Evolutionary conservation across 371 early-diverging fungal genomes (phyloP).

Genomic region (Haplosporangium sp.): DNA sequence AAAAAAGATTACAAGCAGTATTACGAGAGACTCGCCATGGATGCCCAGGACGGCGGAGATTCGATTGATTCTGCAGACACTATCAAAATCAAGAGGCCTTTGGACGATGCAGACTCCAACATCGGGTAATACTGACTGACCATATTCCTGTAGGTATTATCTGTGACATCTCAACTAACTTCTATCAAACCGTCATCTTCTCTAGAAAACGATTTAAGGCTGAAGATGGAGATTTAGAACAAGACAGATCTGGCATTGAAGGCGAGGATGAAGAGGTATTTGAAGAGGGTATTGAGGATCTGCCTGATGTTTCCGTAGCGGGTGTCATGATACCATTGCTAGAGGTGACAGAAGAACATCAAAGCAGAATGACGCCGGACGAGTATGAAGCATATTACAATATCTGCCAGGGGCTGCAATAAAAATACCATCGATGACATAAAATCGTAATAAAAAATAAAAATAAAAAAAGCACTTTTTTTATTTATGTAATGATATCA

Average conservation of each 20-base stretch:
- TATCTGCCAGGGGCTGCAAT: conserved; percentile 25
- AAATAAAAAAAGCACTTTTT: no score
- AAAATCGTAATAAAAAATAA: no score
- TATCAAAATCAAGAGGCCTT: conserved; percentile 13
- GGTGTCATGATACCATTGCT: conserved; percentile 66
- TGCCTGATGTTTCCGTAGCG: conserved; percentile 34
- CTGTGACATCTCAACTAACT: neutral
- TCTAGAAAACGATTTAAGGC: conserved; percentile 19
- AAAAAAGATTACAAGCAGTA: conserved; percentile 42
- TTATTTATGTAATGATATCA: neutral
- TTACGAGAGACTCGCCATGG: conserved; percentile 34
- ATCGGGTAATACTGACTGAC: conserved; percentile 7
- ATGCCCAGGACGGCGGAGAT: conserved; percentile 51
- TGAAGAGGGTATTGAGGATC: conserved; percentile 35
- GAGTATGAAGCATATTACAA: conserved; percentile 61
- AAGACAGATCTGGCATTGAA: conserved; percentile 3
- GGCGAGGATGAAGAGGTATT: conserved; percentile 53
- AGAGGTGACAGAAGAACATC: conserved; percentile 70
- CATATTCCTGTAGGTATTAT: no score
- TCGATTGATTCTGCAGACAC: conserved; percentile 41
- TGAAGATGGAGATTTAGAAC: conserved; percentile 4
- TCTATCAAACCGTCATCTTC: neutral
- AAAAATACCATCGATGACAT: neutral
- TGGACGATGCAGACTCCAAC: conserved; percentile 27
- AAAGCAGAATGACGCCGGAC: conserved; percentile 68